phyloP scores from a whole-genome alignment of 495 filamentous ascomycete species.

The Aspergillus mulundensis region DNA sequence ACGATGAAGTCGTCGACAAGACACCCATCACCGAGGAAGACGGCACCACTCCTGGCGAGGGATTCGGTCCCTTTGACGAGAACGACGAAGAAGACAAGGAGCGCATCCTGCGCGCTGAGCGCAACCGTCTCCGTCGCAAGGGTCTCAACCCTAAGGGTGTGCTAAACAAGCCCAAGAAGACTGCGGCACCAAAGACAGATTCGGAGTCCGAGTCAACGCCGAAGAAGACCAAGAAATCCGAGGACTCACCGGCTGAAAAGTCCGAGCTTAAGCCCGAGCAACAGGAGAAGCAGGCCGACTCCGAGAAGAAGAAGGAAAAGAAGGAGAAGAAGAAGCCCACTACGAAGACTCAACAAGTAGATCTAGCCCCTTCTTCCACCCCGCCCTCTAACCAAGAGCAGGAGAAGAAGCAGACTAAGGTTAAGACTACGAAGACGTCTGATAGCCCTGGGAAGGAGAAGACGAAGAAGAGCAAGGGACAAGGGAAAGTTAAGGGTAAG shows the following conservation, averaged over 20 bases:
- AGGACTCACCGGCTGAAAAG: conserved; percentile 7
- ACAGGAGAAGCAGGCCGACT: conserved; percentile 14
- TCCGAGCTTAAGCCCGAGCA: conserved; percentile 7
- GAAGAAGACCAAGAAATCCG: not conserved
- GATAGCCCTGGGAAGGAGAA: conserved; percentile 20
- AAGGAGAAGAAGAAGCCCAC: conserved; percentile 3
- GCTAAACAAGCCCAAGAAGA: conserved; percentile 41
- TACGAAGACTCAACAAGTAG: not conserved
- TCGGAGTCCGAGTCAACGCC: conserved; percentile 13
- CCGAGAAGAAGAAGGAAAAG: not conserved
- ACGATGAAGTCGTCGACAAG: conserved; percentile 39
- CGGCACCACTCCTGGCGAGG: conserved; percentile 32
- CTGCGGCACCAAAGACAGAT: conserved; percentile 1
- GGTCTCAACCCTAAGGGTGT: conserved; percentile 62
- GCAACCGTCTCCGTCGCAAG: conserved; percentile 57
- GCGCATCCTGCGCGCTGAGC: conserved; percentile 56
- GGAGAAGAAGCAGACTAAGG: conserved; percentile 4
- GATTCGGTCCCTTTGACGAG: conserved; percentile 65
- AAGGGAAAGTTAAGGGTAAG: conserved; percentile 25
- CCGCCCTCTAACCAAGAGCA: not conserved
- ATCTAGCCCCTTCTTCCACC: not conserved
- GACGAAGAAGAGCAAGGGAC: conserved; percentile 26
- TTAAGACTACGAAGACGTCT: conserved; percentile 10
- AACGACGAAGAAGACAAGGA: conserved; percentile 50
- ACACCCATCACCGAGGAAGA: conserved; percentile 46